Evolutionary conservation across 306 rosid genomes (phyloP), one percentile per base, ranked within the genome.

Genomic region (Bauhinia variegata): DNA sequence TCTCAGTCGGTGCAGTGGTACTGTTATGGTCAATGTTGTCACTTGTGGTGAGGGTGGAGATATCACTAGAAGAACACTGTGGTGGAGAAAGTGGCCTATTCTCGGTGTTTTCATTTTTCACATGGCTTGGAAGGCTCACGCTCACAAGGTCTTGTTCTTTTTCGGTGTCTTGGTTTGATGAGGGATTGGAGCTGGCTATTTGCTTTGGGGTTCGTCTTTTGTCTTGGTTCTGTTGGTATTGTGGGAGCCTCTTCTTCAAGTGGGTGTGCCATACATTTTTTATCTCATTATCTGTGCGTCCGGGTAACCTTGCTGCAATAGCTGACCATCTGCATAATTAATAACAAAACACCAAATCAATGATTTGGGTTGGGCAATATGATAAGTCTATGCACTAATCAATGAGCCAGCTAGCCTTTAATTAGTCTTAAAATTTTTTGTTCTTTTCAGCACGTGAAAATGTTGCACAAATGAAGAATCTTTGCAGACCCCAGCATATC

Each of bases 181-280:
- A 6, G 4, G 66, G 14, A 30, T 38, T 53, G 32, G 71, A 52
- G 16, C 12, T 18, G 16, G 18, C 52, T 2, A 57, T 32, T 59
- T 65, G 74, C 61, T 61, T 61, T 66, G 68, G 37, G 19, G 23
- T 67, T 46, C 50, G 59, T 78, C 72, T 70, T 58, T 54, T 30
- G 32, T 53, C 53, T 8, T 31, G 33, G 16, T 19, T 36, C 42
- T 63, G 55, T 32, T 72, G 57, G 65, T 70, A 4, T 46, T 78
- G 79, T 36, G 60, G 78, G 42, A 87, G 71, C 73, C 81, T 92
- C 79, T 87, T 92, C 75, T 92, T 92, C 78, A 92, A 72, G 59
- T 87, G 95, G 44, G 98, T 89, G 80, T 92, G 92, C 98, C 98
- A 92, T 10, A 92, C 96, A 56, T 92, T 92, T 71, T 92, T 92